Evolutionary conservation across 768 basidiomycete species (phyloP), one percentile per base, ranked within the genome.

Genomic region (Mycena pura): DNA sequence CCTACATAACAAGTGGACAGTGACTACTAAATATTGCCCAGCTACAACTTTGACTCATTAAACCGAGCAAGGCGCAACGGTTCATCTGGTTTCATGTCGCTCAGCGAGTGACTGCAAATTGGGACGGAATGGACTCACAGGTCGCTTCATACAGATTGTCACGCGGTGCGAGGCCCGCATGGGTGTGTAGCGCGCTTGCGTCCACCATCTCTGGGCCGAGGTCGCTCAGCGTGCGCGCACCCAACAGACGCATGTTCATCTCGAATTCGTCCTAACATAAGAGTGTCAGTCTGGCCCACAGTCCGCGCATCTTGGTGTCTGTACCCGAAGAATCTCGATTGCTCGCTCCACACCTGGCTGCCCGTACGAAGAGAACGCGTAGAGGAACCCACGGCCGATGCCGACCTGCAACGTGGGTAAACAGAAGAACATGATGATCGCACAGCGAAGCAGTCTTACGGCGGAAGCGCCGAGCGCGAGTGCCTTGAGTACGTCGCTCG

Each of bases 221-320:
- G 31, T 98, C 93, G 45, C 80, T 82, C 43, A 99, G 73, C 0
- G 83, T 90, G 3, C 81, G 85, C 1, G 95, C 94, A 10, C 96
- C 96, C 24, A 99, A 74, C 3, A 98, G 80, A 15, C 96, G 89
- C 85, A 98, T 84, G 75, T 96, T 95, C 96, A 98, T 98, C 80
- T 96, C 93, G 67, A 99, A 93, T 73, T 99, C 96, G 68, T 96
- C 93, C 93, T 97, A 69, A 5, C 61, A 7, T 14, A 15, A 38
- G 25, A 19, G 32, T 28, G 19, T 60, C 44, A 52, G 34, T 27
- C 15, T 15, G 36, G 5, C 21, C n/a, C 22, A 36, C 5, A 1
- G 48, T 11, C n/a, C 3, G 28, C 19, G 5, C 27, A 34, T 27
- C n/a, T 4, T 34, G 19, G 17, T 7, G 21, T 9, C 15, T 83